These are phyloP conservation scores for Yamadazyma sp. DNA, from an alignment of 805 yeast genomes.

Conservation along the genomic window DNA sequence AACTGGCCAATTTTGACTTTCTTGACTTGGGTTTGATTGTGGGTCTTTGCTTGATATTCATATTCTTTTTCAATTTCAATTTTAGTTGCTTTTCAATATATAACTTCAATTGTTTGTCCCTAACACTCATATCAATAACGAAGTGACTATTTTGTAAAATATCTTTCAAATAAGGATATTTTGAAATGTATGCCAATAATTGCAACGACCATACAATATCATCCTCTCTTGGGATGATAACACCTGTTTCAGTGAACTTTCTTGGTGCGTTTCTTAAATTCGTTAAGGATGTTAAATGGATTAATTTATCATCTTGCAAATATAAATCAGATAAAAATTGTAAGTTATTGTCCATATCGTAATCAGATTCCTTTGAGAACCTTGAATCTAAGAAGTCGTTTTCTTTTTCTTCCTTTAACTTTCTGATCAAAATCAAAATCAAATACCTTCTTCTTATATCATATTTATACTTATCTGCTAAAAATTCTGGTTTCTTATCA, in stretches of 20 bases:
- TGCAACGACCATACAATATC: slow-evolving; percentile 94
- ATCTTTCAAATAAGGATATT: slow-evolving; percentile 77
- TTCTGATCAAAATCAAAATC: slow-evolving; percentile 33
- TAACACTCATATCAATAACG: slow-evolving; percentile 58
- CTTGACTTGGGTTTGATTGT: slow-evolving; percentile 34
- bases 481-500: no score
- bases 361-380: slow-evolving; percentile 28
- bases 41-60: slow-evolving; percentile 28
- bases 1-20: slow-evolving; percentile 15
- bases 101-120: slow-evolving; percentile 38
- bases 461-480: no score
- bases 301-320: slow-evolving; percentile 30
- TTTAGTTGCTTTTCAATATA: slow-evolving; percentile 35
- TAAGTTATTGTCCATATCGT: slow-evolving; percentile 41
- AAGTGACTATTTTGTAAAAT: slow-evolving; percentile 72
- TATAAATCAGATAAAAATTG: slow-evolving; percentile 40
- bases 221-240: slow-evolving; percentile 85
- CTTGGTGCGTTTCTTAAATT: slow-evolving; percentile 32
- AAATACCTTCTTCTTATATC: slow-evolving; percentile 35
- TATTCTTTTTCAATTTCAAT: slow-evolving; percentile 26
- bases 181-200: slow-evolving; percentile 86
- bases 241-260: slow-evolving; percentile 54
- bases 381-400: slow-evolving; percentile 30
- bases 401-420: slow-evolving; percentile 36
- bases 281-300: slow-evolving; percentile 14